Base-by-base conservation (phyloP, 345 rosid species). In the Trapa incisa region DNA sequence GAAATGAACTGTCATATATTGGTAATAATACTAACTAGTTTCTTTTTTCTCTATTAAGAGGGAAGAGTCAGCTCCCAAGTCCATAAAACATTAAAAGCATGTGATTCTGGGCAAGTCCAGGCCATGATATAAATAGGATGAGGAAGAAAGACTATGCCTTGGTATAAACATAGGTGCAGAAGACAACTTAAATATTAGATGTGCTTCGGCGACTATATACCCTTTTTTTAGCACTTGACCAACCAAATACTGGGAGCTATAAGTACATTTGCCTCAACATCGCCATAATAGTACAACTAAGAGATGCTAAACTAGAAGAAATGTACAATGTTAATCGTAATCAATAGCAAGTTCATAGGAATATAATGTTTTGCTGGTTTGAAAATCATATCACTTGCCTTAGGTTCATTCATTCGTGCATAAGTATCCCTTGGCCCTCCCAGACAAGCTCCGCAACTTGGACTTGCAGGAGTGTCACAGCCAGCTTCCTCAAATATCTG, bases 401-500 rank as follows among this genome's bases (percentile, higher is more conserved):
- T 75, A 65, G 99, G 85, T 72, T 91, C 95, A 65, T 91, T 94
- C 85, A 94, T 74, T 35, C 96, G 96, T 29, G 97, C 97, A 70
- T 91, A 91, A 58, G 99, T 94, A 76, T 94, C 99, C 73, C 73
- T 68, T 47, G 99, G 99, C 74, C 99, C 97, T 73, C 99, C 99
- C 87, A 94, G 80, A 75, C 99, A 94, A 61, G 99, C 99, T 71
- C 96, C 97, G 72, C 99, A 94, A 72, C 90, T 83, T 73, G 99
- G 97, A 78, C 93, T 94, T 37, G 97, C 77, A 65, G 97, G 99
- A 4, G 96, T 84, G 80, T 94, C 99, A 57, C 99, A 94, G 43
- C 99, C 99, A 63, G 92, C 97, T 81, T 91, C 99, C 81, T 91
- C 96, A 13, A 94, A 94, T 77, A 94, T 91, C 86, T 89, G 96